Evolutionary conservation across 768 basidiomycete species (phyloP).

Genomic region (Lepiota venenata): DNA sequence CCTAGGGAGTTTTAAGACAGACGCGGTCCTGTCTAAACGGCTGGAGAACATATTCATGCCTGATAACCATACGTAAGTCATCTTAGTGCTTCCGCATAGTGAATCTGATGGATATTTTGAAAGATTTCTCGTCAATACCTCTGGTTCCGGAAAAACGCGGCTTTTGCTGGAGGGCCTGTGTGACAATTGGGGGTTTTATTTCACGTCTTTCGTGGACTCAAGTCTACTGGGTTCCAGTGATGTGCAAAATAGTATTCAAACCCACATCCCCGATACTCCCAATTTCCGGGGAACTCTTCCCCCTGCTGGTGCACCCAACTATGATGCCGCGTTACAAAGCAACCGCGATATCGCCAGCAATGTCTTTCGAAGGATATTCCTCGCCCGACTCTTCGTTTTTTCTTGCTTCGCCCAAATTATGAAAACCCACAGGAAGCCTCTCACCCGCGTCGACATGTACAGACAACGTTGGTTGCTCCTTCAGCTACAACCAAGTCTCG

Average conservation of each 20-base stretch:
- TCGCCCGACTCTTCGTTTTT: constrained; percentile 39
- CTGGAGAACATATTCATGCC: constrained; percentile 40
- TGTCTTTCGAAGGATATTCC: constrained; percentile 35
- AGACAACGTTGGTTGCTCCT: constrained; percentile 38
- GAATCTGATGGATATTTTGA: background rate
- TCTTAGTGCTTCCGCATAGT: background rate
- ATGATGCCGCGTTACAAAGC: constrained; percentile 25
- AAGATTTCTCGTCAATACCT: constrained; percentile 45
- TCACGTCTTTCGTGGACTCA: constrained; percentile 41
- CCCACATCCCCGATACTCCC: constrained; percentile 31
- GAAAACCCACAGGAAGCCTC: constrained; percentile 12
- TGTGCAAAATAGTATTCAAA: constrained; percentile 36
- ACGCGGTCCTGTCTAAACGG: constrained; percentile 26
- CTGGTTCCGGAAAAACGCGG: constrained; percentile 44
- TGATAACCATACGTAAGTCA: constrained; percentile 37
- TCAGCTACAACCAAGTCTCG: constrained; percentile 36
- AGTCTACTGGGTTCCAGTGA: constrained; percentile 42
- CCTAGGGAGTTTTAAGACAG: constrained; percentile 34
- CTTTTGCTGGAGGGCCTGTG: constrained; percentile 43
- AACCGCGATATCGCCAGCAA: constrained; percentile 36
- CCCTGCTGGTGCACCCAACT: constrained; percentile 24
- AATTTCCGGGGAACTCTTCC: constrained; percentile 31
- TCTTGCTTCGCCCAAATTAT: constrained; percentile 33
- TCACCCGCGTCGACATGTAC: constrained; percentile 15
- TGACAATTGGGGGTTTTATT: constrained; percentile 44